A percentile compares a stretch with the other conserved stretches of the same genome.
Conservation (phyloP, 768 basidiomycete genomes). For the Suillus tomentosus region DNA sequence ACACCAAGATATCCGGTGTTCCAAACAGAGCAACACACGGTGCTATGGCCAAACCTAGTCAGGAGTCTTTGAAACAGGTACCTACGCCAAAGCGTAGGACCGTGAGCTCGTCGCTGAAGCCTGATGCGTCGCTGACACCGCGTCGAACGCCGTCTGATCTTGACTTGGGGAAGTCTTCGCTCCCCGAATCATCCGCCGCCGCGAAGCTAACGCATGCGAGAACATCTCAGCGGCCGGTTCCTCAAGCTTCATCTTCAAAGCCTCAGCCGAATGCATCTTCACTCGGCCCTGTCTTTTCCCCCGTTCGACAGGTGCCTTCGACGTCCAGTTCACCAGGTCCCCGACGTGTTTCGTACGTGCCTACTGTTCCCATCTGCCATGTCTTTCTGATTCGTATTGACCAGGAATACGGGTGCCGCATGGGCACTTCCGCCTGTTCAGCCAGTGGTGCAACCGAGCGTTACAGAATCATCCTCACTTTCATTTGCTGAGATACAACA, state of each 20-base stretch:
- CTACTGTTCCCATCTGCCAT: not conserved
- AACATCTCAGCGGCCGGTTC: slow-evolving; percentile 20
- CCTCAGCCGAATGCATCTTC: slow-evolving; percentile 31
- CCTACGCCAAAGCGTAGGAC: slow-evolving; percentile 3
- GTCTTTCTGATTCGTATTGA: not conserved
- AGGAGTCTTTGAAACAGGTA: not conserved
- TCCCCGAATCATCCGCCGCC: slow-evolving; percentile 1
- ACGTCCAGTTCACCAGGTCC: slow-evolving; percentile 30
- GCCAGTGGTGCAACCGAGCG: slow-evolving; percentile 39
- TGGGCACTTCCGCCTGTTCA: slow-evolving; percentile 65
- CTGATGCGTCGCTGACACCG: slow-evolving; percentile 11
- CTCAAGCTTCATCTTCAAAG: slow-evolving; percentile 23
- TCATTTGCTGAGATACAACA: slow-evolving; percentile 88
- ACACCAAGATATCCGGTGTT: slow-evolving; percentile 12
- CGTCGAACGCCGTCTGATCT: slow-evolving; percentile 17
- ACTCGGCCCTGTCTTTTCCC: slow-evolving; percentile 68
- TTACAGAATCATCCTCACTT: slow-evolving; percentile 32
- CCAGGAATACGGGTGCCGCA: slow-evolving; percentile 43
- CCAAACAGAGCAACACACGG: not conserved
- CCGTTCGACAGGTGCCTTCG: slow-evolving; percentile 46
- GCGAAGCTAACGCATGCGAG: not conserved
- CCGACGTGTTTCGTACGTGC: slow-evolving; percentile 54
- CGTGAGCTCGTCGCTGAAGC: slow-evolving; percentile 13
- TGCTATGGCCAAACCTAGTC: not conserved
- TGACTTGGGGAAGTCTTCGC: slow-evolving; percentile 9